A percentile compares a stretch with the other conserved stretches of the same genome.
Evolutionary conservation across 164 flowering plant genomes (phyloP).

Genomic region (Magnolia sinica): DNA sequence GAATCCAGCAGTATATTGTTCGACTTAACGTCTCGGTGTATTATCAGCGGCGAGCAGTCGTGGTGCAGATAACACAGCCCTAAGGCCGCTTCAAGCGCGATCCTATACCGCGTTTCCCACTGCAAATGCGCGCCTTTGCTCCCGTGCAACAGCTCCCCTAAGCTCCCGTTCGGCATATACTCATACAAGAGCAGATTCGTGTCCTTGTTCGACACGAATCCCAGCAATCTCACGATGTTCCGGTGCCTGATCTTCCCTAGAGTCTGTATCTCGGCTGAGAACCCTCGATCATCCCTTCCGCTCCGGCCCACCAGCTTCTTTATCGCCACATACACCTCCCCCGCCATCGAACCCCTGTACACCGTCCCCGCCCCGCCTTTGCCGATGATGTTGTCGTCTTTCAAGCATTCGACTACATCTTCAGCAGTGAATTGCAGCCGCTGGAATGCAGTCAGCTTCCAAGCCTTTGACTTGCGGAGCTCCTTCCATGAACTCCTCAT

Average conservation of each 20-base stretch:
- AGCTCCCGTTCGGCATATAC: slow-evolving; percentile 93
- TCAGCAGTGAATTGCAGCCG: slow-evolving; percentile 65
- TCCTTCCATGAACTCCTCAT: slow-evolving; percentile 22
- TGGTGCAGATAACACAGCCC: slow-evolving; percentile 92
- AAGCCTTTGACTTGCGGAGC: slow-evolving; percentile 34
- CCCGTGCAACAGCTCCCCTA: slow-evolving; percentile 82
- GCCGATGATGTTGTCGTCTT: slow-evolving; percentile 87
- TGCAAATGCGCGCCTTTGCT: slow-evolving; percentile 69
- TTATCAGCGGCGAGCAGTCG: slow-evolving; percentile 81
- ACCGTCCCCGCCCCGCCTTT: slow-evolving; percentile 95
- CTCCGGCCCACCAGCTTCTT: slow-evolving; percentile 49
- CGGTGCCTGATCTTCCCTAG: slow-evolving; percentile 83
- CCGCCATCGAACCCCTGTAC: slow-evolving; percentile 80
- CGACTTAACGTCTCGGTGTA: slow-evolving; percentile 88
- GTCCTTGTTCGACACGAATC: slow-evolving; percentile 79
- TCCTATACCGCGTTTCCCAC: slow-evolving; percentile 72
- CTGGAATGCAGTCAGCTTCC: slow-evolving; percentile 86
- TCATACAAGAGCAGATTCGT: slow-evolving; percentile 76
- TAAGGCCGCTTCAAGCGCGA: slow-evolving; percentile 80
- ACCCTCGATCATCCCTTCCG: slow-evolving; percentile 63
- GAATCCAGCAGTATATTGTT: slow-evolving; percentile 82
- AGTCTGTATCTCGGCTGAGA: slow-evolving; percentile 85
- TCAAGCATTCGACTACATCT: slow-evolving; percentile 74
- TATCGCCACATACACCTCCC: slow-evolving; percentile 70
- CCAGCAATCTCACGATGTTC: slow-evolving; percentile 74